phyloP scores from a whole-genome alignment of 805 yeast species.

The Grigorovia humatica region DNA sequence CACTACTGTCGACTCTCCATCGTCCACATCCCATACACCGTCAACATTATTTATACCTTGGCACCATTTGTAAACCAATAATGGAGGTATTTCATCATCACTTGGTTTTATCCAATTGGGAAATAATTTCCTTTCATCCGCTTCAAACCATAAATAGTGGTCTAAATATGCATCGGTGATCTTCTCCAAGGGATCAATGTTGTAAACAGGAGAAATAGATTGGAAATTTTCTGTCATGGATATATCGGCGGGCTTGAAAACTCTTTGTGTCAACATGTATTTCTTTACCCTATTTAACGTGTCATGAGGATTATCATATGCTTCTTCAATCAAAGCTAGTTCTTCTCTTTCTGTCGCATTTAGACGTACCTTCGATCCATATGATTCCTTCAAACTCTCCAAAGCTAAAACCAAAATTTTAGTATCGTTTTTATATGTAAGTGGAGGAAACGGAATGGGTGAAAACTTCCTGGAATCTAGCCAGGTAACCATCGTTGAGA shows the following conservation, averaged over 20 bases:
- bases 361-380: slow-evolving; percentile 62
- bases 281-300: slow-evolving; percentile 76
- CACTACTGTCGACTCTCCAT: slow-evolving; percentile 76
- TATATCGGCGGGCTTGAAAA: slow-evolving; percentile 77
- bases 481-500: slow-evolving; percentile 86
- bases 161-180: slow-evolving; percentile 94
- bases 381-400: slow-evolving; percentile 76
- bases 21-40: slow-evolving; percentile 65
- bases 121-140: slow-evolving; percentile 73
- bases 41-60: slow-evolving; percentile 77
- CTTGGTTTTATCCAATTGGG: slow-evolving; percentile 96
- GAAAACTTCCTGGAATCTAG: slow-evolving; percentile 71
- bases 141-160: slow-evolving; percentile 94
- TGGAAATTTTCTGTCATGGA: slow-evolving; percentile 90
- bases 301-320: slow-evolving; percentile 95
- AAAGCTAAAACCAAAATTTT: slow-evolving; percentile 81
- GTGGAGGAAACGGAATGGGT: slow-evolving; percentile 90
- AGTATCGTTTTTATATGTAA: slow-evolving; percentile 86
- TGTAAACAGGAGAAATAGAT: slow-evolving; percentile 74
- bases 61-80: slow-evolving; percentile 87
- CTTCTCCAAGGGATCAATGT: slow-evolving; percentile 85
- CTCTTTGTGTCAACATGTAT: slow-evolving; percentile 74
- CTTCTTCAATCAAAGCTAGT: slow-evolving; percentile 85
- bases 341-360: slow-evolving; percentile 88
- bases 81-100: slow-evolving; percentile 87